Percentiles rank a stretch among this genome's conserved stretches.
Conservation (phyloP, 306 rosid genomes). For the Mucuna pruriens region DNA sequence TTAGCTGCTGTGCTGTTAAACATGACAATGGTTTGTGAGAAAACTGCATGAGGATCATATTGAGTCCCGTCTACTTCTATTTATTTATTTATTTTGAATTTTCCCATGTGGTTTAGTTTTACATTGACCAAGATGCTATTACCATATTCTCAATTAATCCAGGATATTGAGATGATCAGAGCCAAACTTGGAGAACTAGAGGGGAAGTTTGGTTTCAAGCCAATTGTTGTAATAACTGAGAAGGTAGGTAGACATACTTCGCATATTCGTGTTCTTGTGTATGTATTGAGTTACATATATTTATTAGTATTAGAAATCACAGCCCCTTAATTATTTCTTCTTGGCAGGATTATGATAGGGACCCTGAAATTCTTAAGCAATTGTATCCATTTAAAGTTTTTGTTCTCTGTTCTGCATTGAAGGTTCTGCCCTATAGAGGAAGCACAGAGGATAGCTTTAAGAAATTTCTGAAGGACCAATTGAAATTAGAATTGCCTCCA, state of each 20-base stretch:
- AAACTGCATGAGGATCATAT: constrained; percentile 20
- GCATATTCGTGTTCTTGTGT: not conserved
- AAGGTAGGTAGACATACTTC: constrained; percentile 59
- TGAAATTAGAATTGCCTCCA: constrained; percentile 42
- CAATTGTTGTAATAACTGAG: constrained; percentile 75
- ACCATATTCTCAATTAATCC: constrained; percentile 6
- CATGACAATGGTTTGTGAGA: not conserved
- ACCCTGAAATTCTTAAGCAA: constrained; percentile 58
- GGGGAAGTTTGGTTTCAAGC: constrained; percentile 61
- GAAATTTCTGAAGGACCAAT: constrained; percentile 57
- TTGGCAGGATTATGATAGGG: constrained; percentile 91
- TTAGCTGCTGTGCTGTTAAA: constrained; percentile 2
- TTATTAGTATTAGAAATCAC: not conserved
- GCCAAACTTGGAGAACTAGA: constrained; percentile 61
- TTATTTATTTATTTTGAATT: constrained; percentile 16
- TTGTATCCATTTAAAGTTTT: constrained; percentile 62
- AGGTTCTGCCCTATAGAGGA: constrained; percentile 50
- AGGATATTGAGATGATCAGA: constrained; percentile 72
- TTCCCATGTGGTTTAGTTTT: not conserved
- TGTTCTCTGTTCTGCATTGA: constrained; percentile 67
- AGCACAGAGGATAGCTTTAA: constrained; percentile 63
- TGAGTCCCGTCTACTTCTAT: not conserved
- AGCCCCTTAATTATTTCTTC: constrained; percentile 1
- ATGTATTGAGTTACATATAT: not conserved
- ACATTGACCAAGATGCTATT: constrained; percentile 14